Base-by-base conservation (phyloP, 2,329 filamentous ascomycete species). In the Pestalotiopsis sp. region DNA sequence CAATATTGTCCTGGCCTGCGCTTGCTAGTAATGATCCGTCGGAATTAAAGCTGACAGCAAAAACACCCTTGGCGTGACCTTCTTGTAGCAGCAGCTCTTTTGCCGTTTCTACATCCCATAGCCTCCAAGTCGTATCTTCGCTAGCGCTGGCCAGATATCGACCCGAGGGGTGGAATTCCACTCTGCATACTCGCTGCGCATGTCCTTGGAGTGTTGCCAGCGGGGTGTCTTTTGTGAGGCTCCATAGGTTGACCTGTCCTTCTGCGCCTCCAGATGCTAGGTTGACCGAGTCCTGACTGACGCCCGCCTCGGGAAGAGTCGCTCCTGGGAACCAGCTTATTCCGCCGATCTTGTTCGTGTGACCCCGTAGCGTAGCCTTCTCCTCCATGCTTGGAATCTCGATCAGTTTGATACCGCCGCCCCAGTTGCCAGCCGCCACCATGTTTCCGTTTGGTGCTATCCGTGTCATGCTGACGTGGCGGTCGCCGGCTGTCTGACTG, bases 161-260 rank as follows among this genome's bases (percentile, higher is more conserved):
- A 3, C 95, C 95, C 0, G 94, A 97, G 0, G 96, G 96, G 74
- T 99, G 96, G 76, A 98, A 97, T 69, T 97, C 96, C 13, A 97
- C 92, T 68, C 95, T 90, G 75, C 94, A 97, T 9, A 99, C 94
- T 70, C 96, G 91, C 67, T 92, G 93, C 4, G 89, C 91, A 77
- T 99, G 96, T 0, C 95, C 96, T 27, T 91, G 87, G 0, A 98
- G 85, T 0, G 93, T 97, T 0, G 92, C 88, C 4, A 98, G 78
- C 0, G 96, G 96, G 1, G 93, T 96, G 71, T 97, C 94, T 78
- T 95, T 89, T 59, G 90, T 90, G 61, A 98, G 84, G 4, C 94
- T 95, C 96, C 96, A 99, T 14, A 99, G 86, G 76, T 97, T 90
- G 58, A 99, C 87, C 70, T 93, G 89, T 1, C 93, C 94, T 77